Conservation (phyloP, 257 asterid species). For the Nyctanthes arbortristis region DNA sequence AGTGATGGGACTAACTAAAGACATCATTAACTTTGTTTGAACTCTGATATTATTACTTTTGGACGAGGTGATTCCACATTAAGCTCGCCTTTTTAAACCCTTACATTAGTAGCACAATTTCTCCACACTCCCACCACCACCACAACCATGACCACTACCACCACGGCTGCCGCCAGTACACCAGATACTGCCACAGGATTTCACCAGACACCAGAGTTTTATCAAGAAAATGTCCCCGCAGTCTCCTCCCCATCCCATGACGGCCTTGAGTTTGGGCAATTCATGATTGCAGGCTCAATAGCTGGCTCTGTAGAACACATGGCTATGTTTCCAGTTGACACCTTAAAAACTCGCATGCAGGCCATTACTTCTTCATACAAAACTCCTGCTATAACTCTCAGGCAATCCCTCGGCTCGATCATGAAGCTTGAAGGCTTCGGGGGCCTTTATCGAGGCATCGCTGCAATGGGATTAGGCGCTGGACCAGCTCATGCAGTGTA, state of each 20-base stretch:
- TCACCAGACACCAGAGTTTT: slow-evolving; percentile 10
- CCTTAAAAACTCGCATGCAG: slow-evolving; percentile 69
- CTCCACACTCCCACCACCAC: slow-evolving; percentile 21
- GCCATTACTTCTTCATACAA: slow-evolving; percentile 39
- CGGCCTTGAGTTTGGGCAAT: slow-evolving; percentile 61
- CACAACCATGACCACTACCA: slow-evolving; percentile 32
- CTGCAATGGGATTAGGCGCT: slow-evolving; percentile 62
- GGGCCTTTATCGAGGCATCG: slow-evolving; percentile 57
- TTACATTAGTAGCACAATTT: slow-evolving; percentile 8
- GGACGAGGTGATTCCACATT: background rate
- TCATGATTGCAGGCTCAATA: slow-evolving; percentile 64
- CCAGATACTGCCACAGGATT: slow-evolving; percentile 13
- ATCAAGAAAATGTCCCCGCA: slow-evolving; percentile 17
- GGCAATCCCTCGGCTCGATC: slow-evolving; percentile 47
- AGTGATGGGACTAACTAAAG: no score
- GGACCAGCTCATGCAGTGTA: slow-evolving; percentile 74
- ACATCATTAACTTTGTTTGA: no score
- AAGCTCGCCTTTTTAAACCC: slow-evolving; percentile 28
- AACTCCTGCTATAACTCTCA: slow-evolving; percentile 34
- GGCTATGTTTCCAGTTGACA: slow-evolving; percentile 70
- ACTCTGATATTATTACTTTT: background rate
- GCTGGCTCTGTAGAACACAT: slow-evolving; percentile 68
- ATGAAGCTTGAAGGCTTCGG: slow-evolving; percentile 40
- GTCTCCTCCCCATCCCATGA: slow-evolving; percentile 36
- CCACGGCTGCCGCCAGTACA: slow-evolving; percentile 17